These are phyloP conservation scores for Syncephalastrum racemosum DNA, from an alignment of 371 early-diverging fungal species.

Conservation along the genomic window DNA sequence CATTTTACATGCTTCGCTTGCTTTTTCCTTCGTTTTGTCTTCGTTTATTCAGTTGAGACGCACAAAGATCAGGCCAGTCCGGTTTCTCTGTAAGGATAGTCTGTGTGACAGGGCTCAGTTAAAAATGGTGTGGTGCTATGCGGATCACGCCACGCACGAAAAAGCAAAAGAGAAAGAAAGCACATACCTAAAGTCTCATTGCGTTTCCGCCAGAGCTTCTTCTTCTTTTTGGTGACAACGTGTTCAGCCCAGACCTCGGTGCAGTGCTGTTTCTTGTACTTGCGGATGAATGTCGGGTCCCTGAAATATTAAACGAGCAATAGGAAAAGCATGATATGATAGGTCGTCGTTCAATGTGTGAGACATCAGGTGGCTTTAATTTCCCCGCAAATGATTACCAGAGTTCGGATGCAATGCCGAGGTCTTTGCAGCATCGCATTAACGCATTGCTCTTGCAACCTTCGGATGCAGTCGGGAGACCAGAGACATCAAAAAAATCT, in stretches of 20 bases:
- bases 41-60: too few species aligned
- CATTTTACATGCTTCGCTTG: too few species aligned
- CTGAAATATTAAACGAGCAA: slow-evolving; percentile 19
- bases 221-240: slow-evolving; percentile 67
- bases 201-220: slow-evolving; percentile 84
- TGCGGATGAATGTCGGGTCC: slow-evolving; percentile 87
- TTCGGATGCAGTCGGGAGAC: slow-evolving; percentile 87
- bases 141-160: too few species aligned
- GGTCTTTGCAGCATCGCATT: slow-evolving; percentile 97
- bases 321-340: neutral
- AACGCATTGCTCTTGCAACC: slow-evolving; percentile 94
- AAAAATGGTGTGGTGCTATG: neutral
- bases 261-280: slow-evolving; percentile 81
- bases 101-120: slow-evolving; percentile 4
- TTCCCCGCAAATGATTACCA: slow-evolving; percentile 54
- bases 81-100: slow-evolving; percentile 6
- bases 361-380: slow-evolving; percentile 1
- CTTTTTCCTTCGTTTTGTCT: too few species aligned
- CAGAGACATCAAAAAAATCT: slow-evolving; percentile 77
- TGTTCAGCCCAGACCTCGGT: slow-evolving; percentile 79
- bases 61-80: too few species aligned
- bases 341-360: neutral
- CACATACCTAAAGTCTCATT: slow-evolving; percentile 60
- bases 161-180: neutral
- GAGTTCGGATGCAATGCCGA: slow-evolving; percentile 91